Base-by-base conservation (phyloP, 2,329 filamentous ascomycete genomes). In the Phoma sp. region DNA sequence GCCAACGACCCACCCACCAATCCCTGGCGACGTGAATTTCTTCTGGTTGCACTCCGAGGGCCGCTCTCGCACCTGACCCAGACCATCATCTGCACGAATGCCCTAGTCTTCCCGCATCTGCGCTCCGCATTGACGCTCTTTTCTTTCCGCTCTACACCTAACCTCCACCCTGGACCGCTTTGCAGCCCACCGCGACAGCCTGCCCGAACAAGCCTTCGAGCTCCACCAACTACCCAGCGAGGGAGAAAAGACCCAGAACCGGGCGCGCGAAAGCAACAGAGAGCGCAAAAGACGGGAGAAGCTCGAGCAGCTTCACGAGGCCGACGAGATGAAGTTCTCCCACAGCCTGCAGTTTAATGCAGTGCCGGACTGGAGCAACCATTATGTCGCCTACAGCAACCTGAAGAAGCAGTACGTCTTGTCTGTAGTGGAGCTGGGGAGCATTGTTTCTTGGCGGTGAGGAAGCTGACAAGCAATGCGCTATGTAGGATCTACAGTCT, bases 321-420 rank as follows among this genome's bases (percentile, higher is more conserved):
- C 82, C 64, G 88, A 90, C 86, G 91, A 92, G 73, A 99, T 99
- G 95, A 98, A 98, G 88, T 99, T 99, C 83, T 98, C 94, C 17
- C 95, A 99, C 77, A 98, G 94, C 78, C 89, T 99, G 68, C 95
- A 99, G 82, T 99, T 99, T 81, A 99, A 99, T 81, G 93, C 95
- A 61, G 95, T 99, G 68, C 95, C 95, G n/a, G 95, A 99, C 78
- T 99, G 95, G 95, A 97, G 92, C 81, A 93, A 88, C 70, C 88
- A 98, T 77, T 99, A 99, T 78, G 96, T 99, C 73, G 91, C 93
- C 57, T 99, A 99, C 78, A 97, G 93, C 80, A 98, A 97, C 72
- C 85, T 99, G 68, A 99, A 99, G 83, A 99, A 99, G 82, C 85
- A 97, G 92, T 96, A 76, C 71, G 90, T 82, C 49, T 32, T 35